A percentile compares a stretch with the other conserved stretches of the same genome.
phyloP scores from a whole-genome alignment of 2,329 filamentous ascomycete genomes.

The Orbilia javanica region DNA sequence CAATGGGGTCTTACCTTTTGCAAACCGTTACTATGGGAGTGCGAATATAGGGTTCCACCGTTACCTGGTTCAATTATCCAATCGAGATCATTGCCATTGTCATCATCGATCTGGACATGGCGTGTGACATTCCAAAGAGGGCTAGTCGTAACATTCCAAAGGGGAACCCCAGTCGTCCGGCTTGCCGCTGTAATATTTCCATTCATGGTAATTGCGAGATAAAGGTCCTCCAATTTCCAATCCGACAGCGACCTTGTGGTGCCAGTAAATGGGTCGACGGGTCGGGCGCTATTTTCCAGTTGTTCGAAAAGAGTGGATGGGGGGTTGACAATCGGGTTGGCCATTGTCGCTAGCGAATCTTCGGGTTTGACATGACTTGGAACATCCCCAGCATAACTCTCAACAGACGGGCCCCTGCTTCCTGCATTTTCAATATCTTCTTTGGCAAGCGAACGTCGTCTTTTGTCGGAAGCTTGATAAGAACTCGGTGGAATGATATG shows the following conservation, averaged over 20 bases:
- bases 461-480: constrained; percentile 55
- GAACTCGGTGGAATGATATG: constrained; percentile 56
- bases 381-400: constrained; percentile 51
- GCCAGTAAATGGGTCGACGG: constrained; percentile 45
- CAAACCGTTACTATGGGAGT: constrained; percentile 26
- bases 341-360: constrained; percentile 45
- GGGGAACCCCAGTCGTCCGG: constrained; percentile 22
- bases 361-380: constrained; percentile 39
- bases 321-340: constrained; percentile 25
- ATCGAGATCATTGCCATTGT: constrained; percentile 41
- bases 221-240: constrained; percentile 42
- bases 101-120: constrained; percentile 3
- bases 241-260: constrained; percentile 42
- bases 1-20: constrained; percentile 25
- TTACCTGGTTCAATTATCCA: constrained; percentile 57
- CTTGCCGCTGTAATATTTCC: constrained; percentile 31
- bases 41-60: constrained; percentile 42
- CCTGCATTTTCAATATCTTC: constrained; percentile 46
- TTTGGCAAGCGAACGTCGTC: constrained; percentile 45
- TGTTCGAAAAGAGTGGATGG: constrained; percentile 6
- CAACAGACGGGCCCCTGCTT: constrained; percentile 28
- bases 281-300: not conserved
- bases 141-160: constrained; percentile 38
- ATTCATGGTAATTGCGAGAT: constrained; percentile 49
- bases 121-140: constrained; percentile 43